These are phyloP conservation scores for Paraphoma chrysanthemicola DNA, from an alignment of 2,329 filamentous ascomycete species.

Conservation along the genomic window DNA sequence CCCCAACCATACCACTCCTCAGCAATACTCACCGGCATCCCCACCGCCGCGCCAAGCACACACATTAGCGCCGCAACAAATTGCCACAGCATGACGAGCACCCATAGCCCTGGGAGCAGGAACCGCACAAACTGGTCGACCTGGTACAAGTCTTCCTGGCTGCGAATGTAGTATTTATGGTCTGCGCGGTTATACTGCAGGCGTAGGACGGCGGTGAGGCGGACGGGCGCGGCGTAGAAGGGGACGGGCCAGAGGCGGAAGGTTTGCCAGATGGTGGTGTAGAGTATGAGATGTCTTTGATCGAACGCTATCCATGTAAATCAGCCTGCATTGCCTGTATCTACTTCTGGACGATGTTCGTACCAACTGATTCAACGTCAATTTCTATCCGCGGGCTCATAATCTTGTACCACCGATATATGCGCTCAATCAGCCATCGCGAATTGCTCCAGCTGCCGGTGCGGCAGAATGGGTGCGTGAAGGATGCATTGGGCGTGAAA, in stretches of 20 bases:
- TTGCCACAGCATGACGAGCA: slow-evolving; percentile 69
- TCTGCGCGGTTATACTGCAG: slow-evolving; percentile 58
- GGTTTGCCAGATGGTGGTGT: slow-evolving; percentile 74
- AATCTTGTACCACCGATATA: slow-evolving; percentile 79
- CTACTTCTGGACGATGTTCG: slow-evolving; percentile 14
- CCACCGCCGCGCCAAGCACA: slow-evolving; percentile 61
- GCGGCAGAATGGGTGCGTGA: slow-evolving; percentile 79
- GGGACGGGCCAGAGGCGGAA: slow-evolving; percentile 82
- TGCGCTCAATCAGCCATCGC: slow-evolving; percentile 68
- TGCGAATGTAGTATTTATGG: slow-evolving; percentile 72
- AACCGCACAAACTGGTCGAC: slow-evolving; percentile 78
- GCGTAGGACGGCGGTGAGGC: slow-evolving; percentile 71
- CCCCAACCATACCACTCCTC: slow-evolving; percentile 27
- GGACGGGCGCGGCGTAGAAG: slow-evolving; percentile 72
- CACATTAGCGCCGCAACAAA: slow-evolving; percentile 70
- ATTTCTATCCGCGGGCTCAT: slow-evolving; percentile 77
- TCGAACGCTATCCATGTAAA: slow-evolving; percentile 68
- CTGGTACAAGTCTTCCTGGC: slow-evolving; percentile 85
- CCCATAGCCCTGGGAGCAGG: slow-evolving; percentile 64
- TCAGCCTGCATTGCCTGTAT: background rate
- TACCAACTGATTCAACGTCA: slow-evolving; percentile 67
- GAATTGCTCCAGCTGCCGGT: slow-evolving; percentile 69
- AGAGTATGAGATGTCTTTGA: slow-evolving; percentile 69
- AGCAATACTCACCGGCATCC: slow-evolving; percentile 55
- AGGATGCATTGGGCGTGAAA: slow-evolving; percentile 75